These are phyloP conservation scores for Ramichloridium luteum DNA, from an alignment of 2,329 filamentous ascomycete species.

Conservation along the genomic window DNA sequence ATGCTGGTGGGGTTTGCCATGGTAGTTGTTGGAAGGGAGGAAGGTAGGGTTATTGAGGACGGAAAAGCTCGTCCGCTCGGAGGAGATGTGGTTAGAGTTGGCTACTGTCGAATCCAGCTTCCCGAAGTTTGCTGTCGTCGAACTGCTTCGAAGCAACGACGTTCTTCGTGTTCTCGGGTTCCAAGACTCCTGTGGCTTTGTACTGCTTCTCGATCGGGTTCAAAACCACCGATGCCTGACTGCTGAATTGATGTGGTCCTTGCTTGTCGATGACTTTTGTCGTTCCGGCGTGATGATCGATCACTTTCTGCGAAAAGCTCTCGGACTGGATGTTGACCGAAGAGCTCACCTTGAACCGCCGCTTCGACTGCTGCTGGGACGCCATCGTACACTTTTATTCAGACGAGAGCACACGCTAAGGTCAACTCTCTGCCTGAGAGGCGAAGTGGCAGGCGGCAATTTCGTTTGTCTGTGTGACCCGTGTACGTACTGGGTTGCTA, in stretches of 20 bases:
- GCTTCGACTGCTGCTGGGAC: conserved; percentile 8
- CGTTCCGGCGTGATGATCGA: conserved; percentile 25
- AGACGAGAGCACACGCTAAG: no score
- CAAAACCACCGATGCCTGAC: conserved; percentile 23
- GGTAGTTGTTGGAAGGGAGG: conserved; percentile 8
- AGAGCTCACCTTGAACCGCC: conserved; percentile 24
- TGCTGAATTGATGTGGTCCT: conserved; percentile 23
- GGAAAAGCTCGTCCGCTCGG: conserved; percentile 1
- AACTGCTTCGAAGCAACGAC: conserved; percentile 7
- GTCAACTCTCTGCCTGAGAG: no score
- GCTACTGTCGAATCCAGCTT: conserved; percentile 23
- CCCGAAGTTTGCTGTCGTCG: conserved; percentile 10
- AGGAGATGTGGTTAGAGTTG: conserved; percentile 15
- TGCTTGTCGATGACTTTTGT: conserved; percentile 25
- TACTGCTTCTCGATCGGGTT: no score
- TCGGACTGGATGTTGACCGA: conserved; percentile 30
- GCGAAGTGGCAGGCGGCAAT: no score
- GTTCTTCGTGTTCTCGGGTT: conserved; percentile 11
- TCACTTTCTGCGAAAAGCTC: conserved; percentile 27
- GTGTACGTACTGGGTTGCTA: no score
- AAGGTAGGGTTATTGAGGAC: no score
- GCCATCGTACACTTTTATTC: no score
- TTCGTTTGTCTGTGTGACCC: no score
- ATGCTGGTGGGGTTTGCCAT: conserved; percentile 15
- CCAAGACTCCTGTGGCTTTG: conserved; percentile 13